Evolutionary conservation across 495 filamentous ascomycete genomes (phyloP), one percentile per base, ranked within the genome.

Genomic region (Letharia lupina): DNA sequence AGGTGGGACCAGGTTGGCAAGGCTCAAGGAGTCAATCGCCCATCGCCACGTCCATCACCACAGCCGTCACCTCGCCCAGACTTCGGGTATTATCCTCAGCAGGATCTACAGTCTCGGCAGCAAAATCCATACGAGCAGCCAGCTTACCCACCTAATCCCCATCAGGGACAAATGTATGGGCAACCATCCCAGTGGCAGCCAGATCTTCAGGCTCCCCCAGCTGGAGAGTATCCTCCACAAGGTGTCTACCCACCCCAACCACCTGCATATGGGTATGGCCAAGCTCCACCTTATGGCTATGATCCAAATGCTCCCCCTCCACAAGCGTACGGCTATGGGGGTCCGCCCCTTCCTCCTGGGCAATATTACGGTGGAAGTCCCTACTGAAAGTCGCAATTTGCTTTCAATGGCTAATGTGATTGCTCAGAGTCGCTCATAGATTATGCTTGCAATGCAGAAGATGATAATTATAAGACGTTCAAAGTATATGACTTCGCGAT

Each of bases 61-160:
- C 52, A 56, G 41, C 68, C 68, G 13, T 63, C 67, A 16, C 48
- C 62, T 56, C 63, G 68, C 10, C 70, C 68, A 9, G 65, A 52
- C 9, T 64, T 60, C 23, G 63, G 59, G 10, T 65, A 65, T 28
- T 15, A 59, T 20, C 31, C 52, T 20, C 64, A 61, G 50, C 56
- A 63, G 23, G 56, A 61, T 42, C 57, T 59, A 37, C 52, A 48
- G 13, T 31, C 41, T 44, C 59, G 66, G 31, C 67, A 69, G 37
- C 67, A 60, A 64, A 52, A 60, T 45, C 61, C 48, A 10, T 64
- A 65, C 33, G 23, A 23, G 20, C 66, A 64, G 23, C 35, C 60
- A 18, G 41, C 64, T 16, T 64, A 66, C 62, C 59, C 52, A 56
- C 40, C 64, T 23, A 50, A 62, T 52, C 45, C 59, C 37, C 31